phyloP scores from a whole-genome alignment of 176 grass and related monocot genomes.

The Microstegium vimineum region DNA sequence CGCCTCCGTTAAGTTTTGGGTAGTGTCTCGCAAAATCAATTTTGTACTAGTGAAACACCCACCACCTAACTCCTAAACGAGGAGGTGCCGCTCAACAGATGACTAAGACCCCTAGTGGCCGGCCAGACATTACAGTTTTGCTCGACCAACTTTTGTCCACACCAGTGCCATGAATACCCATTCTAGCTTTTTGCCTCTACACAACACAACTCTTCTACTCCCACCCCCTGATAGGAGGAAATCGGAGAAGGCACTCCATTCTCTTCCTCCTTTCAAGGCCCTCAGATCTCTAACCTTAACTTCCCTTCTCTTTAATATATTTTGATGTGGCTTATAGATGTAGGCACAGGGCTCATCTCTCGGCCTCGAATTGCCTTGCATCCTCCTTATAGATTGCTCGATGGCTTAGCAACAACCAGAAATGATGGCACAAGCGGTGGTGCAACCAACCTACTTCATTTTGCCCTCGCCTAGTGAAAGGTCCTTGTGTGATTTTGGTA shows the following conservation, averaged over 20 bases:
- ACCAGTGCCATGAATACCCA: neutral
- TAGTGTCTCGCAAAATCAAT: no score
- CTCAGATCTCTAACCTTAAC: neutral
- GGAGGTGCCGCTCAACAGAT: neutral
- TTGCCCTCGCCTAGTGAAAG: no score
- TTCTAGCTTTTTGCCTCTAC: neutral
- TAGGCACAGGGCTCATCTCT: no score
- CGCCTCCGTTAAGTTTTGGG: no score
- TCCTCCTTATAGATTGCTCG: neutral
- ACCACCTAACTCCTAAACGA: neutral
- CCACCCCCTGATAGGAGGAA: neutral
- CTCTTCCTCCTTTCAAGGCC: neutral
- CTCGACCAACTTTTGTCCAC: neutral
- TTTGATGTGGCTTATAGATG: no score
- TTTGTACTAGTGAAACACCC: no score
- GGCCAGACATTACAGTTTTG: no score
- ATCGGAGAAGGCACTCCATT: neutral
- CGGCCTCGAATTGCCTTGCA: neutral
- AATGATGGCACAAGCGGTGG: neutral
- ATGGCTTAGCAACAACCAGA: no score
- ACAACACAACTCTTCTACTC: neutral
- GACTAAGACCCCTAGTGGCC: no score
- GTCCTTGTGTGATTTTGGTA: no score
- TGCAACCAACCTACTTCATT: neutral
- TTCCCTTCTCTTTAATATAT: neutral